phyloP scores from a whole-genome alignment of 2,329 filamentous ascomycete species.

The Capronia americana region DNA sequence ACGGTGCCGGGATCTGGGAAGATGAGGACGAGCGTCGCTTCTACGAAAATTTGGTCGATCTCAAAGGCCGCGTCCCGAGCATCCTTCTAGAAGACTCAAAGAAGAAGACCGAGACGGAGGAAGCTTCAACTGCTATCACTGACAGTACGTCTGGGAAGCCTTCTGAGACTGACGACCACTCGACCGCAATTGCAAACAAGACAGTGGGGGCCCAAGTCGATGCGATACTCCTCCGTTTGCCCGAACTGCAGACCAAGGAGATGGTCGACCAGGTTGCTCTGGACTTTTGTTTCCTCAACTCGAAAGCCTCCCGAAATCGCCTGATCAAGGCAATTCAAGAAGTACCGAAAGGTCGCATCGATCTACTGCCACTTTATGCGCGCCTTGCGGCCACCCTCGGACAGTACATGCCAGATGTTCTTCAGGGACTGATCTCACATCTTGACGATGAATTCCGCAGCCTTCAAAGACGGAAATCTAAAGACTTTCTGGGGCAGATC shows the following conservation, averaged over 20 bases:
- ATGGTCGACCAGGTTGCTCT: slow-evolving; percentile 89
- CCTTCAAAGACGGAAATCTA: slow-evolving; percentile 93
- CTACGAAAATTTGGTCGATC: slow-evolving; percentile 93
- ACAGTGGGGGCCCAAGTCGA: slow-evolving; percentile 97
- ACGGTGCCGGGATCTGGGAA: slow-evolving; percentile 96
- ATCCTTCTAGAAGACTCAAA: slow-evolving; percentile 93
- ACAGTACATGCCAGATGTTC: slow-evolving; percentile 92
- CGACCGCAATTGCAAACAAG: slow-evolving; percentile 95
- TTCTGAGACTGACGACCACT: slow-evolving; percentile 75
- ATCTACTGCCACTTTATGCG: slow-evolving; percentile 90
- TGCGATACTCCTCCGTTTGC: slow-evolving; percentile 82
- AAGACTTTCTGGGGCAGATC: slow-evolving; percentile 94
- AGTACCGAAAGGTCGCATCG: slow-evolving; percentile 89
- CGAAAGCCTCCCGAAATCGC: slow-evolving; percentile 94
- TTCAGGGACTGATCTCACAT: slow-evolving; percentile 87
- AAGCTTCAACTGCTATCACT: slow-evolving; percentile 66
- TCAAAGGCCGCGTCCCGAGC: slow-evolving; percentile 93
- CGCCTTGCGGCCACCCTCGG: slow-evolving; percentile 90
- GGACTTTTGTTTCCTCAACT: slow-evolving; percentile 98
- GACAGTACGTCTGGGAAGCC: slow-evolving; percentile 56
- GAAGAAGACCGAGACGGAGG: slow-evolving; percentile 83
- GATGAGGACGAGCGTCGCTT: slow-evolving; percentile 97
- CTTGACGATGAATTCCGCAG: slow-evolving; percentile 97
- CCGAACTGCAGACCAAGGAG: slow-evolving; percentile 90
- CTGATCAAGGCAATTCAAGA: slow-evolving; percentile 92